A percentile compares a stretch with the other conserved stretches of the same genome.
phyloP scores from a whole-genome alignment of 352 stramenopile genomes.

The Lagenidium giganteum region DNA sequence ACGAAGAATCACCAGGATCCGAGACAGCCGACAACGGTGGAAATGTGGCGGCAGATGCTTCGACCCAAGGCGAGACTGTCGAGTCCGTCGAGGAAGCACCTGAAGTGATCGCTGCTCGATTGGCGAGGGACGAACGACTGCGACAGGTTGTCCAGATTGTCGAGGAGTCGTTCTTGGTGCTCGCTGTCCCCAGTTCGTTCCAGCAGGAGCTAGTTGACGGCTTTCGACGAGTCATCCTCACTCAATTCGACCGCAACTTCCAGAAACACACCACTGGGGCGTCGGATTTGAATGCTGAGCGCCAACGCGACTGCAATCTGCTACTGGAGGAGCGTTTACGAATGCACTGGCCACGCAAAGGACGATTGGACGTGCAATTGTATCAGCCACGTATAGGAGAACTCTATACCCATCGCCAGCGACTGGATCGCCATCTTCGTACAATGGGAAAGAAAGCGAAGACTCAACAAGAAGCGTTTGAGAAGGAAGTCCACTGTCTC shows the following conservation, averaged over 20 bases:
- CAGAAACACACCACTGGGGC: conserved; percentile 9
- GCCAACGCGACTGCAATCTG: conserved; percentile 26
- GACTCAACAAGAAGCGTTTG: conserved; percentile 47
- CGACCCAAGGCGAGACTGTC: too few species aligned
- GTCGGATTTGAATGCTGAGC: conserved; percentile 20
- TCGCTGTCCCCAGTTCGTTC: conserved; percentile 22
- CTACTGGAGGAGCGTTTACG: conserved; percentile 82
- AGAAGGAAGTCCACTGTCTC: conserved; percentile 19
- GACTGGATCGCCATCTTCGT: conserved; percentile 61
- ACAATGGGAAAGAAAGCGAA: conserved; percentile 46
- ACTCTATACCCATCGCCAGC: conserved; percentile 71
- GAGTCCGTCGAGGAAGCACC: conserved; percentile 2
- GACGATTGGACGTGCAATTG: conserved; percentile 79
- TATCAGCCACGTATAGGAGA: conserved; percentile 83
- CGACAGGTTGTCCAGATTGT: conserved; percentile 5
- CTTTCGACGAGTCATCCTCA: conserved; percentile 42
- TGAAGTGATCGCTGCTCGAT: background rate
- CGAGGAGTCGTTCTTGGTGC: conserved; percentile 20
- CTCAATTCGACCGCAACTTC: conserved; percentile 30
- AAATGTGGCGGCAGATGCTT: too few species aligned
- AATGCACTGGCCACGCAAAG: conserved; percentile 85
- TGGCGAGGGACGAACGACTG: conserved; percentile 4
- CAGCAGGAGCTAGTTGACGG: conserved; percentile 5
- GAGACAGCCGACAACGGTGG: too few species aligned
- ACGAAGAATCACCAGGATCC: background rate